These are phyloP conservation scores for Aristolochia californica DNA, from an alignment of 164 flowering plant species.

Conservation along the genomic window DNA sequence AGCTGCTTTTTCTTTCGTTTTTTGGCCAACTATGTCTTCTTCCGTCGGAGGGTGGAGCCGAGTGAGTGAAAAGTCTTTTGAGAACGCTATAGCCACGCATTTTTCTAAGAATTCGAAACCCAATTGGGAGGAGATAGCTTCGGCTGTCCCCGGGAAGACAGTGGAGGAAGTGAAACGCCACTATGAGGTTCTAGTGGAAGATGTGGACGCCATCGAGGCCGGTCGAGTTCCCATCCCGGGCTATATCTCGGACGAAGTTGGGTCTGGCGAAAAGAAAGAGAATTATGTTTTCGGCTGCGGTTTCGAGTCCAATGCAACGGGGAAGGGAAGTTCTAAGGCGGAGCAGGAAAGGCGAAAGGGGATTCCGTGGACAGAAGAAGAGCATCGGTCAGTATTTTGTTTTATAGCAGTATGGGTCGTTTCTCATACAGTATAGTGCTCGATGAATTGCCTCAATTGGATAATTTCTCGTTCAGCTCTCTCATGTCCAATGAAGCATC, in stretches of 20 bases:
- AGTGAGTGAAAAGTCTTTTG: slow-evolving; percentile 75
- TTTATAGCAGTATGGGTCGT: not conserved
- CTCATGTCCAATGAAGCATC: too few species aligned
- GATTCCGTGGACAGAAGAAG: slow-evolving; percentile 94
- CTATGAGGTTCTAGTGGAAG: slow-evolving; percentile 45
- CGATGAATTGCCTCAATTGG: too few species aligned
- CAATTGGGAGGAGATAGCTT: slow-evolving; percentile 53
- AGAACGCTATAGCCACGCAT: slow-evolving; percentile 53
- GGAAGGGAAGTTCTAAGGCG: slow-evolving; percentile 34
- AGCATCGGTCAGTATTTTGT: slow-evolving; percentile 47
- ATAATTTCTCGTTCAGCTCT: too few species aligned
- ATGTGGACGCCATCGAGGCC: slow-evolving; percentile 59
- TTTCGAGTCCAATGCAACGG: slow-evolving; percentile 20
- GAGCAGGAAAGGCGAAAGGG: slow-evolving; percentile 84
- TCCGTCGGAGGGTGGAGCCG: slow-evolving; percentile 40
- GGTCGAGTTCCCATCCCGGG: slow-evolving; percentile 56
- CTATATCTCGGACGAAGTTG: slow-evolving; percentile 33
- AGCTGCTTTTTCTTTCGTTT: not conserved
- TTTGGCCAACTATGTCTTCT: not conserved
- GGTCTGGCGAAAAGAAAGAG: slow-evolving; percentile 12
- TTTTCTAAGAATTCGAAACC: slow-evolving; percentile 18
- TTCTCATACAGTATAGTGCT: not conserved
- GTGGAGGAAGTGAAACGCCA: slow-evolving; percentile 49
- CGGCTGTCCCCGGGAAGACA: slow-evolving; percentile 43
- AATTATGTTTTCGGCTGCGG: slow-evolving; percentile 14